Evolutionary conservation across 2,329 filamentous ascomycete species (phyloP).

Genomic region (Aspergillus aculeatinus): DNA sequence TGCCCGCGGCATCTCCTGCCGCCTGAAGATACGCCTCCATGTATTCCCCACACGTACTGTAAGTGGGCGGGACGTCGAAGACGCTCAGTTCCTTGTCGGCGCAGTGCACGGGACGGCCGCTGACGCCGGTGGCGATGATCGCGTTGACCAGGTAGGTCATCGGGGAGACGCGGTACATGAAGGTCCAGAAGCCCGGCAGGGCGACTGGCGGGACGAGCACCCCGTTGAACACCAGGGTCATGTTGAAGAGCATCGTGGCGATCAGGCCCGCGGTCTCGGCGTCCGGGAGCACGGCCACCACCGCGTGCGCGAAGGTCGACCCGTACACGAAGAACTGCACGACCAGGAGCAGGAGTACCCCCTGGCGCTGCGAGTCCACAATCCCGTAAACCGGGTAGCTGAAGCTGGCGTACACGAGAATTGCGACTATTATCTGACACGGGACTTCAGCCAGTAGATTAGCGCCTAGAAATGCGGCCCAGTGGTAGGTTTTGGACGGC

Average conservation of each 20-base stretch:
- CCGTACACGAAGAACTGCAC: no score
- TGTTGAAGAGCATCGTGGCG: not conserved
- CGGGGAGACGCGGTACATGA: conserved; percentile 6
- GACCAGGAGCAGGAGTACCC: no score
- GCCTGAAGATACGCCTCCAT: no score
- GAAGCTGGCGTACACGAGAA: not conserved
- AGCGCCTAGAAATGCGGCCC: not conserved
- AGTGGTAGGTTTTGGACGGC: conserved; percentile 1
- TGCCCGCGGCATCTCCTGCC: no score
- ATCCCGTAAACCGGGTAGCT: no score
- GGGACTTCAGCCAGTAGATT: not conserved
- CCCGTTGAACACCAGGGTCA: not conserved
- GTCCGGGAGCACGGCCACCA: conserved; percentile 2
- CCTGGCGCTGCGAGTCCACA: no score
- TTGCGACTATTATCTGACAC: not conserved
- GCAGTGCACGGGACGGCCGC: not conserved
- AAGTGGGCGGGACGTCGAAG: no score
- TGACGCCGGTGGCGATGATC: not conserved
- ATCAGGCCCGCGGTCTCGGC: not conserved
- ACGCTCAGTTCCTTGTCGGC: not conserved
- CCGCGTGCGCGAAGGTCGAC: no score
- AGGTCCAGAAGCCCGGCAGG: conserved; percentile 5
- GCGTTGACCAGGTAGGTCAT: conserved; percentile 1
- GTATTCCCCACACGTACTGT: no score
- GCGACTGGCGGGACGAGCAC: not conserved